A percentile compares a stretch with the other conserved stretches of the same genome.
phyloP scores from a whole-genome alignment of 1,284 basidiomycete species.

The Malassezia psittaci region DNA sequence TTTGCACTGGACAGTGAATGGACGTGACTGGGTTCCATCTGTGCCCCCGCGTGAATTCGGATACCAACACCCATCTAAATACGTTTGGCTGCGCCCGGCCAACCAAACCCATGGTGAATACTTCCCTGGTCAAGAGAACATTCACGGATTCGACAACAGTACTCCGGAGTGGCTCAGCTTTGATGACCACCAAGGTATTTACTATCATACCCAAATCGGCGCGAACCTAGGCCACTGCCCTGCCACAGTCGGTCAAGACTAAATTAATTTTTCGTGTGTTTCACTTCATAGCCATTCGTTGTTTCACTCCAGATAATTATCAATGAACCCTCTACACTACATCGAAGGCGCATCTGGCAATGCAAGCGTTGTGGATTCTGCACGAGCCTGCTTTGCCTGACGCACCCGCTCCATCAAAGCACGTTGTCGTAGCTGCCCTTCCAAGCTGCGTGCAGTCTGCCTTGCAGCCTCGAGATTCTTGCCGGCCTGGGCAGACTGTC shows the following conservation, averaged over 20 bases:
- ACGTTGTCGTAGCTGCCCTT: conserved; percentile 8
- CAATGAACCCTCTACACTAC: background rate
- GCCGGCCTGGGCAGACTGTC: background rate
- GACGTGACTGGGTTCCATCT: conserved; percentile 27
- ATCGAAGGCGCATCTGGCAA: background rate
- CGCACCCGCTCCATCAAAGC: conserved; percentile 11
- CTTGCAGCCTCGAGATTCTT: conserved; percentile 12
- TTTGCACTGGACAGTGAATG: conserved; percentile 29
- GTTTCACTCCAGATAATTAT: too few relatives aligned
- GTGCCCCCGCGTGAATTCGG: conserved; percentile 23
- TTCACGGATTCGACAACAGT: conserved; percentile 22
- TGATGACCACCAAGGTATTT: conserved; percentile 32
- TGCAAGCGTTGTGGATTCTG: background rate
- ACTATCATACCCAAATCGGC: conserved; percentile 38
- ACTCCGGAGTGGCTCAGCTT: conserved; percentile 16
- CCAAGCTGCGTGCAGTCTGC: conserved; percentile 5
- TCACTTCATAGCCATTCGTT: background rate
- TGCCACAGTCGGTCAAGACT: conserved; percentile 11
- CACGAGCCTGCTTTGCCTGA: conserved; percentile 1
- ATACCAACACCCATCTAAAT: conserved; percentile 27
- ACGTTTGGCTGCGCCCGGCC: conserved; percentile 34
- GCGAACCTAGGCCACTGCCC: conserved; percentile 25
- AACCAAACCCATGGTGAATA: conserved; percentile 22
- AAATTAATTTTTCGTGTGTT: background rate
- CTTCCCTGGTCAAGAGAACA: conserved; percentile 42